These are phyloP conservation scores for Arthrobotrys pseudoclavata DNA, from an alignment of 2,329 filamentous ascomycete species.

Conservation along the genomic window DNA sequence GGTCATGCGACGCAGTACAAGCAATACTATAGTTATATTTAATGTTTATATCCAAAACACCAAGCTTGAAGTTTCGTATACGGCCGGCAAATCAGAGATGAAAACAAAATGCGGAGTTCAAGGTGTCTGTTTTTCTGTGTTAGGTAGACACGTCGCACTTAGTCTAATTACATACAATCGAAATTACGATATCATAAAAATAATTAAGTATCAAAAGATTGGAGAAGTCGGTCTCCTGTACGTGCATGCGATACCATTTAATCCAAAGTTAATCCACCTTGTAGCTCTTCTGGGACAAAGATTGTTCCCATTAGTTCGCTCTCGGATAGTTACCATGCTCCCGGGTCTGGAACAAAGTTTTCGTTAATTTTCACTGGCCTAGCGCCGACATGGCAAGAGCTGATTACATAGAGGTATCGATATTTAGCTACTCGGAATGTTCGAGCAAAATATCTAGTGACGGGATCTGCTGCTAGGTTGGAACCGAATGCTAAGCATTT, in stretches of 20 bases:
- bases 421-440: background rate
- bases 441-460: background rate
- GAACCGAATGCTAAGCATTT: conserved; percentile 27
- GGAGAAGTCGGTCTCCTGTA: background rate
- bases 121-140: conserved; percentile 19
- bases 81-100: conserved; percentile 20
- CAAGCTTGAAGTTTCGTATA: conserved; percentile 21
- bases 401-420: background rate
- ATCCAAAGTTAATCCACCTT: background rate
- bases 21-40: conserved; percentile 17
- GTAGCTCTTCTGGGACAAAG: background rate
- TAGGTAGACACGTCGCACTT: conserved; percentile 5
- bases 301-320: background rate
- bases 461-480: conserved; percentile 7
- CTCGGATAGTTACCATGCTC: background rate
- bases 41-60: conserved; percentile 43
- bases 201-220: background rate
- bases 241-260: no score
- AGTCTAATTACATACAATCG: background rate
- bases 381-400: background rate
- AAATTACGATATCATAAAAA: background rate
- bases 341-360: background rate
- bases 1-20: conserved; percentile 21
- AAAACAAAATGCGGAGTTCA: conserved; percentile 21
- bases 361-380: background rate